Evolutionary conservation across 208 protist genomes (phyloP), one percentile per base, ranked within the genome.

Genomic region (Trypanosoma scelopori): DNA sequence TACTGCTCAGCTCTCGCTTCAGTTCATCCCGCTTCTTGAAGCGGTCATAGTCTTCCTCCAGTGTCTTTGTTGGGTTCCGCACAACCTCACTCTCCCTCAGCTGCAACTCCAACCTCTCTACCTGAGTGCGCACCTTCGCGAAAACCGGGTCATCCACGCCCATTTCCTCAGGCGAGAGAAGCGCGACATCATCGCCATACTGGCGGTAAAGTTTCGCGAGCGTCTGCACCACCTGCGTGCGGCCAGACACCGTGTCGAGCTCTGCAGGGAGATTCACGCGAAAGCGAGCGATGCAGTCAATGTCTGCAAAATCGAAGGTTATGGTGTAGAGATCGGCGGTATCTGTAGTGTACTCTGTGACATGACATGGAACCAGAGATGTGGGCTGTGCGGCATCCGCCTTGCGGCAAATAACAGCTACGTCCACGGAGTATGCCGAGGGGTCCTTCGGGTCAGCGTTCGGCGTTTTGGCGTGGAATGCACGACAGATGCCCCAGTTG

Each of bases 121-220:
- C 74, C 66, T 98, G 95, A 28, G 70, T 78, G 55, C 83, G 78
- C 42, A 94, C 60, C 67, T 94, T 87, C 35, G 55, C 50, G 37
- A 98, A 78, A 39, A 91, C 73, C 5, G 74, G 52, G 59, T 98
- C 94, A 30, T 91, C 79, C 51, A 99, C 97, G 25, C 87, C 87
- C 97, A 99, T 99, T 71, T 99, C 97, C 51, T 97, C 89, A 3
- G 95, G 81, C 27, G 98, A 97, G 23, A 99, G 82, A 66, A 93
- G 53, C 9, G 98, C 97, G 0, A 99, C 69, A n/a, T 76, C 74
- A 39, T 84, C 75, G 23, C 56, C 74, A 52, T 90, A 89, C 58
- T 94, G 57, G 45, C 81, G 63, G 75, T 93, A 66, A 39, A 97
- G 81, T 53, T 81, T 78, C 16, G 78, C 87, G 22, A 95, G 76